These are phyloP conservation scores for Phylloporus sp. DNA, from an alignment of 768 basidiomycete genomes.

Conservation along the genomic window DNA sequence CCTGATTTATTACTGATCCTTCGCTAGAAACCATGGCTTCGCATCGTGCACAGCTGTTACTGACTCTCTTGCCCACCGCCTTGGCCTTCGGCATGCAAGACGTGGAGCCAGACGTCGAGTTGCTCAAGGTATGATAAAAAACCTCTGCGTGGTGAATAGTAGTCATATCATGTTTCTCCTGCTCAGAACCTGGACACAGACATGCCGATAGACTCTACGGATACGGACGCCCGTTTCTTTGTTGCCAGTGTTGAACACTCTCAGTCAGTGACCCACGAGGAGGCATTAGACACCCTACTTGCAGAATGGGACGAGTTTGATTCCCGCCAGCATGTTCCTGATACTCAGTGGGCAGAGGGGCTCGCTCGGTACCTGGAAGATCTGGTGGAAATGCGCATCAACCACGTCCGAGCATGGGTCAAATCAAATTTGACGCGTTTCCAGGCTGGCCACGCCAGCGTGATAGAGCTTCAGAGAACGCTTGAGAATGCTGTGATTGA, in stretches of 20 bases:
- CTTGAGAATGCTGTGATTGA: slow-evolving; percentile 44
- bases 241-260: slow-evolving; percentile 15
- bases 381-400: slow-evolving; percentile 43
- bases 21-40: slow-evolving; percentile 42
- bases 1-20: background rate
- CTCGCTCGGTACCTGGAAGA: slow-evolving; percentile 39
- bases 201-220: slow-evolving; percentile 32
- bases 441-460: slow-evolving; percentile 40
- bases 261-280: slow-evolving; percentile 11
- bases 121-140: slow-evolving; percentile 41
- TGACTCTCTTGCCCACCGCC: slow-evolving; percentile 42
- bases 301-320: slow-evolving; percentile 30
- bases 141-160: background rate
- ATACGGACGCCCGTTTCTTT: slow-evolving; percentile 37
- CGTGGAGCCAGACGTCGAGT: slow-evolving; percentile 41
- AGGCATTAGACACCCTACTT: slow-evolving; percentile 13
- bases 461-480: slow-evolving; percentile 41
- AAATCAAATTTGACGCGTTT: slow-evolving; percentile 47
- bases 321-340: slow-evolving; percentile 34
- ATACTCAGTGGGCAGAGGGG: slow-evolving; percentile 40
- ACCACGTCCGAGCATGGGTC: slow-evolving; percentile 50
- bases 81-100: slow-evolving; percentile 48
- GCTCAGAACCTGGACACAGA: slow-evolving; percentile 55
- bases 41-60: slow-evolving; percentile 42
- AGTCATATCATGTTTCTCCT: background rate